These are phyloP conservation scores for Anthracocystis panici-leucophaei DNA, from an alignment of 1,284 basidiomycete genomes.

Conservation along the genomic window DNA sequence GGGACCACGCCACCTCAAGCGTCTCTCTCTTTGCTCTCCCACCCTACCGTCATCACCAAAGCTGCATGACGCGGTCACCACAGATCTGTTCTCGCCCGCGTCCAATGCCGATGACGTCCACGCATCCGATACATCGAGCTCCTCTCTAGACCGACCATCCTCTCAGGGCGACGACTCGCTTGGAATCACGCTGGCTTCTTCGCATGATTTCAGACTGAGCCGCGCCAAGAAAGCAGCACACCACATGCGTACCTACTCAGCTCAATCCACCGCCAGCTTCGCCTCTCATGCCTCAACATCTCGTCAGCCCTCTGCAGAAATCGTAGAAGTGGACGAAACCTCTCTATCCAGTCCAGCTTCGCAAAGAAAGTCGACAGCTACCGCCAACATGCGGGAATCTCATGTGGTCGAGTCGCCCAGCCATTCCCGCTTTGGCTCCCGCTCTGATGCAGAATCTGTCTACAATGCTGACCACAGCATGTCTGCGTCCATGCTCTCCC, in stretches of 20 bases:
- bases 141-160: constrained; percentile 26
- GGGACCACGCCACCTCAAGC: constrained; percentile 49
- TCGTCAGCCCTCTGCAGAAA: constrained; percentile 31
- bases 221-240: constrained; percentile 42
- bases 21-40: constrained; percentile 46
- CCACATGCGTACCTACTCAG: constrained; percentile 45
- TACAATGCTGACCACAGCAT: constrained; percentile 29
- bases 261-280: constrained; percentile 40
- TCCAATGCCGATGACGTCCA: constrained; percentile 8
- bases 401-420: constrained; percentile 17
- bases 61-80: constrained; percentile 13
- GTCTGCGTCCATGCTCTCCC: constrained; percentile 48
- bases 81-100: constrained; percentile 30
- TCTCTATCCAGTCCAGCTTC: constrained; percentile 13
- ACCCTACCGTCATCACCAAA: constrained; percentile 31
- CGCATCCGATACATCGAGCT: constrained; percentile 32
- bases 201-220: constrained; percentile 27
- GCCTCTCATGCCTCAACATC: constrained; percentile 39
- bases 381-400: constrained; percentile 19
- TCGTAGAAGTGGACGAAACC: constrained; percentile 36
- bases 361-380: background rate
- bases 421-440: constrained; percentile 27
- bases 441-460: constrained; percentile 35
- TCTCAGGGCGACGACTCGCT: constrained; percentile 27
- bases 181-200: constrained; percentile 16